These are phyloP conservation scores for Galium porrigens DNA, from an alignment of 305 asterid species.

Conservation along the genomic window DNA sequence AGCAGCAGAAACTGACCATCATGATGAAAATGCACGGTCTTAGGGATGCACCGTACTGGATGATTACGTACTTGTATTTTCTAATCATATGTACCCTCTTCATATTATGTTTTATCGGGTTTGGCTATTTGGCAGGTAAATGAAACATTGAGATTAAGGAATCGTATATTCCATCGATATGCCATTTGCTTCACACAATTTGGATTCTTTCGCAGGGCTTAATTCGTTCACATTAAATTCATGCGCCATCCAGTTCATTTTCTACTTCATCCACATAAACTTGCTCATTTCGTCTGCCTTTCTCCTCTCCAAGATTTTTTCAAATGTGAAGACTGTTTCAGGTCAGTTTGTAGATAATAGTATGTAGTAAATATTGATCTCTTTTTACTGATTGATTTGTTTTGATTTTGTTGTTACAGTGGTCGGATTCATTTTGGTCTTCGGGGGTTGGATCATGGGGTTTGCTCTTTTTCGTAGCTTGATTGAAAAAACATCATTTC, in stretches of 20 bases:
- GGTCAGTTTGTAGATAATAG: conserved; percentile 12
- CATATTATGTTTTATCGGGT: conserved; percentile 17
- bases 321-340: conserved; percentile 22
- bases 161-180: neutral
- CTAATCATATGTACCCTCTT: conserved; percentile 20
- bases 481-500: conserved; percentile 21
- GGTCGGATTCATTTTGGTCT: conserved; percentile 22
- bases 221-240: conserved; percentile 25
- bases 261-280: conserved; percentile 24
- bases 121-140: conserved; percentile 24
- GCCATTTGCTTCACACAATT: conserved; percentile 6
- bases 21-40: conserved; percentile 36
- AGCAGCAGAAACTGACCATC: conserved; percentile 23
- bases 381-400: conserved; percentile 9
- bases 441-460: conserved; percentile 24
- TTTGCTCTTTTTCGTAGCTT: conserved; percentile 16
- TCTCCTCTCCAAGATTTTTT: conserved; percentile 21
- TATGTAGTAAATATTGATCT: neutral
- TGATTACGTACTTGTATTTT: conserved; percentile 24
- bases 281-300: conserved; percentile 28
- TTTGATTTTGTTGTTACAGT: conserved; percentile 12
- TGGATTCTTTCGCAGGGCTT: conserved; percentile 19
- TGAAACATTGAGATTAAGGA: neutral
- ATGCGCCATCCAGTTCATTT: conserved; percentile 18
- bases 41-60: conserved; percentile 24